phyloP scores from a whole-genome alignment of 2,329 filamentous ascomycete genomes.

The Xylaria sp. region DNA sequence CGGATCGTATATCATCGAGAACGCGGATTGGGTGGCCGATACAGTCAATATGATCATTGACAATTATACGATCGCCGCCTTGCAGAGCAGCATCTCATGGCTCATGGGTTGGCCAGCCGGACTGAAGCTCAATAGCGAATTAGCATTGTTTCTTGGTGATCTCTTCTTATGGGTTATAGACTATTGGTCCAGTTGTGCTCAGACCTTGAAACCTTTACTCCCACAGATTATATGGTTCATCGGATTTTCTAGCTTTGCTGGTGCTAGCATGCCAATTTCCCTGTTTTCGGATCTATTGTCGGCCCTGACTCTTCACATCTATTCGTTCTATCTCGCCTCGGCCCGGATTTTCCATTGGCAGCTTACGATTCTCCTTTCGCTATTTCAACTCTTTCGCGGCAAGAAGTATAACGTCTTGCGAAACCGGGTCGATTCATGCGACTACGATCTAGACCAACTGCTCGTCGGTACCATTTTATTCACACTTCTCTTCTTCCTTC shows the following conservation, averaged over 20 bases:
- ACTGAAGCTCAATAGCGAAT: conserved; percentile 90
- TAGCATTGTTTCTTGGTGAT: conserved; percentile 92
- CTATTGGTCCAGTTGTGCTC: conserved; percentile 90
- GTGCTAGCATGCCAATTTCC: conserved; percentile 95
- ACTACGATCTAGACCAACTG: conserved; percentile 97
- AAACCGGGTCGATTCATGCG: conserved; percentile 97
- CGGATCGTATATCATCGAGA: conserved; percentile 96
- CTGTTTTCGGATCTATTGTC: conserved; percentile 94
- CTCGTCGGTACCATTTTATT: conserved; percentile 96
- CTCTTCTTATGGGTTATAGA: conserved; percentile 98
- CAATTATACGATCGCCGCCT: conserved; percentile 84
- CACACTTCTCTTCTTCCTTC: conserved; percentile 89
- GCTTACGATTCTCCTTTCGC: conserved; percentile 90
- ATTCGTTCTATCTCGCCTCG: conserved; percentile 96
- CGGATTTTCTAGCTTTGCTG: conserved; percentile 92
- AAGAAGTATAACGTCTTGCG: conserved; percentile 98
- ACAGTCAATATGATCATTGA: conserved; percentile 78
- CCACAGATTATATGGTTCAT: conserved; percentile 90
- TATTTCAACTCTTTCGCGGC: conserved; percentile 98
- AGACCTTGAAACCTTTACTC: conserved; percentile 77
- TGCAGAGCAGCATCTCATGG: conserved; percentile 91
- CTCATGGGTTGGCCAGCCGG: conserved; percentile 95
- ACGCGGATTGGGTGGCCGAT: conserved; percentile 80
- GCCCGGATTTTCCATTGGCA: conserved; percentile 99
- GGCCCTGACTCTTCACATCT: conserved; percentile 91